Evolutionary conservation across 2,329 filamentous ascomycete genomes (phyloP).

Genomic region (Apiospora pterosperma): DNA sequence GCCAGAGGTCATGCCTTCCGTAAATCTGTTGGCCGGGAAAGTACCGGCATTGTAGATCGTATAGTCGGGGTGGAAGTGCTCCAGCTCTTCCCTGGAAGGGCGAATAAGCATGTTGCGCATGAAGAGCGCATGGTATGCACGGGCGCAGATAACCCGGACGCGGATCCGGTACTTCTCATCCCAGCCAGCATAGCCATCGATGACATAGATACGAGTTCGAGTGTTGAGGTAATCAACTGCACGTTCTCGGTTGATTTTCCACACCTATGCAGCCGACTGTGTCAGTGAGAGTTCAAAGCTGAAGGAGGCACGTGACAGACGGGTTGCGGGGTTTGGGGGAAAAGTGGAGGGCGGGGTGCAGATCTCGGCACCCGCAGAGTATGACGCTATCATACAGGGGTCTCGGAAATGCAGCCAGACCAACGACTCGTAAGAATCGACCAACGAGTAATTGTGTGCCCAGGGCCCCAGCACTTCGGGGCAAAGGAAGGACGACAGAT

Average conservation of each 20-base stretch:
- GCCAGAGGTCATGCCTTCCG: conserved; percentile 96
- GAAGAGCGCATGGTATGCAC: conserved; percentile 98
- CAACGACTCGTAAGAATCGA: background rate
- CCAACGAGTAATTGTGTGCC: background rate
- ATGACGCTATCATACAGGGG: conserved; percentile 3
- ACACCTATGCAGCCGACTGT: conserved; percentile 63
- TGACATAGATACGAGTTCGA: conserved; percentile 95
- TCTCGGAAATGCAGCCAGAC: background rate
- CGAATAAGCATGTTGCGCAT: conserved; percentile 99
- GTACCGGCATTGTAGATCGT: conserved; percentile 99
- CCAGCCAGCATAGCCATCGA: conserved; percentile 97
- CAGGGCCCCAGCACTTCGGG: background rate
- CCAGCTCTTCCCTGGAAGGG: conserved; percentile 83
- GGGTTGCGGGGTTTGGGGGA: background rate
- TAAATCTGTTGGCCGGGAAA: conserved; percentile 98
- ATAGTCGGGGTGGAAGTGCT: conserved; percentile 98
- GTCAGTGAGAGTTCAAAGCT: background rate
- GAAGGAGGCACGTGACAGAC: background rate
- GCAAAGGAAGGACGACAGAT: background rate
- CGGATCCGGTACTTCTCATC: conserved; percentile 97
- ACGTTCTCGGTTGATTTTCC: conserved; percentile 99
- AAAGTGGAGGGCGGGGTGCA: conserved; percentile 7
- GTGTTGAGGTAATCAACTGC: conserved; percentile 99
- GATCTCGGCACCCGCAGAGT: background rate
- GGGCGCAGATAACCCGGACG: conserved; percentile 96